Conservation (phyloP, 2,329 filamentous ascomycete genomes). For the Zymoseptoria pseudotritici region DNA sequence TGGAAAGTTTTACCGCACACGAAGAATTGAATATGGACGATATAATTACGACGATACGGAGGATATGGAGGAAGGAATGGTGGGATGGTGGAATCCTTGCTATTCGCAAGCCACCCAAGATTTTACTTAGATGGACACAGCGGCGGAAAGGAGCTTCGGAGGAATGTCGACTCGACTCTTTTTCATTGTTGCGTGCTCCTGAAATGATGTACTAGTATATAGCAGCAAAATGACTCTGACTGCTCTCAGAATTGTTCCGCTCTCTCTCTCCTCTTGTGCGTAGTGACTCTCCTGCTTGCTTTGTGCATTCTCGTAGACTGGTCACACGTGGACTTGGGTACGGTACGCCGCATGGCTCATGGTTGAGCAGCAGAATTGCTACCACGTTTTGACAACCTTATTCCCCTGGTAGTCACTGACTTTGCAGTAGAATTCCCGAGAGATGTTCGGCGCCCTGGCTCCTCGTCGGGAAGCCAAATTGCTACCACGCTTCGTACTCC, state of each 20-base stretch:
- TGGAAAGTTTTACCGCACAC: neutral
- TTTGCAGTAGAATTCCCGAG: neutral
- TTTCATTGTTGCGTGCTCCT: neutral
- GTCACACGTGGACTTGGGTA: neutral
- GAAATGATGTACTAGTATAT: neutral
- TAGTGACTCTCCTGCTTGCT: neutral
- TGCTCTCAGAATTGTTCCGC: neutral
- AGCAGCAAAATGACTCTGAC: neutral
- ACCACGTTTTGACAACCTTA: neutral
- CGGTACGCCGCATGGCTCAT: neutral
- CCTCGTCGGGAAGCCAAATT: neutral
- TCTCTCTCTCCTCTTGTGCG: neutral
- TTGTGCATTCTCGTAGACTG: neutral
- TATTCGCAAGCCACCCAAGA: neutral
- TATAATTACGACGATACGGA: neutral
- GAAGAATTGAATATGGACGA: neutral
- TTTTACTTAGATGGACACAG: neutral
- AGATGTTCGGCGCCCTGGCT: neutral
- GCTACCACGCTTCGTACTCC: neutral
- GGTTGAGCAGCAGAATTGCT: neutral
- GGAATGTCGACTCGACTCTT: neutral
- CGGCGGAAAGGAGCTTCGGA: neutral
- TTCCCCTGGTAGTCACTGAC: neutral
- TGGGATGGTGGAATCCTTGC: no score
- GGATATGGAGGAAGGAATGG: neutral